Evolutionary conservation across 345 rosid species (phyloP), one percentile per base, ranked within the genome.

Genomic region (Toxicodendron radicans): DNA sequence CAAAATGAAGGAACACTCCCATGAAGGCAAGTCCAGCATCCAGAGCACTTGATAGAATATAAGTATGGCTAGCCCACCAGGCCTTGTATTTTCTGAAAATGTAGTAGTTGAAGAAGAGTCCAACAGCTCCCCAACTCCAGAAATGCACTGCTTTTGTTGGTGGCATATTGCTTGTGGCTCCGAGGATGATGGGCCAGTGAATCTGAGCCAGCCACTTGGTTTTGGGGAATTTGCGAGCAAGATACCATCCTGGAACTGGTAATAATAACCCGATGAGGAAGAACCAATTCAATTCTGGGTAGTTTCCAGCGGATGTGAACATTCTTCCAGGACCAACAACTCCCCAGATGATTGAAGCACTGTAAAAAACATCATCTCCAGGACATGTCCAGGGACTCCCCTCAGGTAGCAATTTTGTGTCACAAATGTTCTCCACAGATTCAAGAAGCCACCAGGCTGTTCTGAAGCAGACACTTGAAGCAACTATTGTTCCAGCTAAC

Each of bases 341-440:
- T 0, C 89, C 92, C 92, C 92, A 88, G 1, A 89, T 89, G 78
- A 86, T 71, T 35, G 92, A 89, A 48, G 89, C 89, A 64, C 81
- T 85, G 83, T 83, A 88, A 79, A 80, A 86, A 18, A 86, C 81
- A 35, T 83, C 76, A 4, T 83, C 87, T 20, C 83, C 79, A 0
- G 90, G 86, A 66, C 92, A 89, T 0, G 90, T 89, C 92, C 89
- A 88, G 0, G 89, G 90, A 73, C 87, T 88, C 71, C 85, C 86
- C 12, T 17, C 30, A 0, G 85, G 85, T 41, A 86, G 46, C 10
- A 71, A 58, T 1, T 79, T 43, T 0, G 61, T 77, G 38, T 86
- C 72, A 33, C 89, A 85, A 64, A 88, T 83, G 82, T 73, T 1
- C 1, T 77, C 75, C 27, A 88, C 72, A 7, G 83, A 38, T 23